phyloP scores from a whole-genome alignment of 306 rosid genomes.

The Ormosia semicastrata region DNA sequence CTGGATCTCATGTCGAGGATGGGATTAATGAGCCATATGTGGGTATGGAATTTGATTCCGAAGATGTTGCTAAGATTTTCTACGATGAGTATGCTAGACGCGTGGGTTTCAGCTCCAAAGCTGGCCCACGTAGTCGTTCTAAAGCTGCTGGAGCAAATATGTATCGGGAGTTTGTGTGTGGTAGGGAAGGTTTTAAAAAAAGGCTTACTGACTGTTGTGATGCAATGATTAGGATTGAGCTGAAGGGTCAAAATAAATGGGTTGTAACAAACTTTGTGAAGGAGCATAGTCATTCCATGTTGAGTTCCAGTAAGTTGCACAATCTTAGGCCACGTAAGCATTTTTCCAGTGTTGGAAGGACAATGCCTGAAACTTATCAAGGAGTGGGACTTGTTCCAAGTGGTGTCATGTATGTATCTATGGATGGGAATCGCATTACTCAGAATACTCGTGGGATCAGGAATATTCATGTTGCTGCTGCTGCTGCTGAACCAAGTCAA shows the following conservation, averaged over 20 bases:
- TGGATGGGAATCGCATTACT: slow-evolving; percentile 53
- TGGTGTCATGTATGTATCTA: slow-evolving; percentile 85
- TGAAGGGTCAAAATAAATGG: slow-evolving; percentile 71
- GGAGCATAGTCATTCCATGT: slow-evolving; percentile 80
- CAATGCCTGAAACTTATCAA: slow-evolving; percentile 65
- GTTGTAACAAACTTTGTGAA: slow-evolving; percentile 71
- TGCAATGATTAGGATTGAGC: slow-evolving; percentile 79
- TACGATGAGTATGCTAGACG: slow-evolving; percentile 69
- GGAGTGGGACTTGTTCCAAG: slow-evolving; percentile 85
- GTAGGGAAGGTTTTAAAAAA: slow-evolving; percentile 70
- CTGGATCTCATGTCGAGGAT: slow-evolving; percentile 44
- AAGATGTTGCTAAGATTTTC: slow-evolving; percentile 60
- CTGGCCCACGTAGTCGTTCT: slow-evolving; percentile 49
- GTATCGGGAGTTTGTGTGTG: slow-evolving; percentile 69
- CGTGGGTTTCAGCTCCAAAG: slow-evolving; percentile 65
- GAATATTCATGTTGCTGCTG: slow-evolving; percentile 38
- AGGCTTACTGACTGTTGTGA: slow-evolving; percentile 61
- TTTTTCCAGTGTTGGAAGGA: slow-evolving; percentile 83
- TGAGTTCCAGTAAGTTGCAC: slow-evolving; percentile 54
- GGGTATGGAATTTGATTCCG: slow-evolving; percentile 83
- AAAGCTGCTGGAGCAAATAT: slow-evolving; percentile 52
- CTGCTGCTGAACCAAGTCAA: slow-evolving; percentile 46
- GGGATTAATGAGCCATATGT: slow-evolving; percentile 48
- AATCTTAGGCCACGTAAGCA: slow-evolving; percentile 70
- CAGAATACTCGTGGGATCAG: slow-evolving; percentile 54